phyloP scores from a whole-genome alignment of 352 stramenopile genomes.

The Phytophthora boehmeriae region DNA sequence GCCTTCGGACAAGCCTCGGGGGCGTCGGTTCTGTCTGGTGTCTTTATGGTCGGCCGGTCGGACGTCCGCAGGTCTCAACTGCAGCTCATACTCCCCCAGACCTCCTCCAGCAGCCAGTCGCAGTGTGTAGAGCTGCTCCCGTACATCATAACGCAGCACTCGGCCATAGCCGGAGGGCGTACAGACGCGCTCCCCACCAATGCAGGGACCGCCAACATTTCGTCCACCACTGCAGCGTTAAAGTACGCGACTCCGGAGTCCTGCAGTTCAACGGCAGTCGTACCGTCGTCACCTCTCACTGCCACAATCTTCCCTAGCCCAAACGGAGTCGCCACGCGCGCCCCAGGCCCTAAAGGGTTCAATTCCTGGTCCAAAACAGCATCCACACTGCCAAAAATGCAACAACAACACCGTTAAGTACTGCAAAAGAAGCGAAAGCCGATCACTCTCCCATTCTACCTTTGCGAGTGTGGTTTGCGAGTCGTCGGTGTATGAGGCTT shows the following conservation, averaged over 20 bases:
- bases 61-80: slow-evolving; percentile 47
- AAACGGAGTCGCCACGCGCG: slow-evolving; percentile 65
- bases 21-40: slow-evolving; percentile 25
- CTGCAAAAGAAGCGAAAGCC: neutral
- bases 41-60: slow-evolving; percentile 31
- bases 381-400: slow-evolving; percentile 38
- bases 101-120: slow-evolving; percentile 35
- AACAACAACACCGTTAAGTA: neutral
- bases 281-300: slow-evolving; percentile 53
- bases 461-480: slow-evolving; percentile 33
- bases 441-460: neutral
- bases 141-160: slow-evolving; percentile 56
- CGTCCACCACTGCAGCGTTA: slow-evolving; percentile 39
- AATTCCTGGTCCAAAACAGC: slow-evolving; percentile 53
- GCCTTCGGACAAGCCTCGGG: slow-evolving; percentile 36
- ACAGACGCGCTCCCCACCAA: slow-evolving; percentile 59
- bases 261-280: slow-evolving; percentile 60
- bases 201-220: slow-evolving; percentile 59
- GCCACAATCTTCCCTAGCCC: slow-evolving; percentile 66
- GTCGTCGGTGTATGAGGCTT: slow-evolving; percentile 12
- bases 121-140: slow-evolving; percentile 61
- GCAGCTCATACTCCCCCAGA: slow-evolving; percentile 45
- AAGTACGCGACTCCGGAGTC: slow-evolving; percentile 34
- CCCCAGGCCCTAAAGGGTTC: slow-evolving; percentile 38
- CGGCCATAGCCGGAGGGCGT: slow-evolving; percentile 62